Base-by-base conservation (phyloP, 768 basidiomycete genomes). In the Chalciporus chontae region DNA sequence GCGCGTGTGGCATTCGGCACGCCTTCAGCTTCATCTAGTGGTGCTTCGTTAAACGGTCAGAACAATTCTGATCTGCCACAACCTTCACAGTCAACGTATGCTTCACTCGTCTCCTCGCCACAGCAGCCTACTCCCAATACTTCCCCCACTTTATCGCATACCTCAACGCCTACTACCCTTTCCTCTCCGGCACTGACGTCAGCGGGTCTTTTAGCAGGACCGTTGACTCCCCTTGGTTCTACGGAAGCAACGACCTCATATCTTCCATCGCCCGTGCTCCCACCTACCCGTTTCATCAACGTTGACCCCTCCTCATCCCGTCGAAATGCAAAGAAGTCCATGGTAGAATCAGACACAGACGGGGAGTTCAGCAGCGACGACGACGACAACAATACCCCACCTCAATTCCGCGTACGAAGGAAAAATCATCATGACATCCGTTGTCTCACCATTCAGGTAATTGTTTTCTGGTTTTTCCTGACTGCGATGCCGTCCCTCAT, bases 361-460 rank as follows among this genome's bases (percentile, higher is more conserved):
- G 71, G 70, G n/a, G 70, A 69, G 42, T 62, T 53, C 3, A 66
- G 63, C 48, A 67, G 59, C 17, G 71, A 62, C 38, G 73, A 71
- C 15, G 71, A 64, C 38, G 73, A 71, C 15, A 70, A 64, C 9
- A 70, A 69, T 15, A 63, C 69, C 8, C 52, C 57, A 21, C 53
- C 57, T 8, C 64, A 58, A 18, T 69, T 64, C 3, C 76, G 71
- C 1, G 45, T 63, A 34, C 77, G 76, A 52, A 73, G 86, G 19
- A 63, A 58, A 17, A 85, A 77, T 53, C 80, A 83, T 45, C 85
- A 83, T 54, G 85, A 87, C 63, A 79, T 62, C 37, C 77, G 80
- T 10, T 81, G 79, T 65, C 71, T 84, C 34, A 88, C 85, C 0
- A 80, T 89, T 19, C 81, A 87, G 62, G 87, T 85, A 64, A 55